phyloP scores from a whole-genome alignment of 495 filamentous ascomycete species.

The Amniculicola lignicola region DNA sequence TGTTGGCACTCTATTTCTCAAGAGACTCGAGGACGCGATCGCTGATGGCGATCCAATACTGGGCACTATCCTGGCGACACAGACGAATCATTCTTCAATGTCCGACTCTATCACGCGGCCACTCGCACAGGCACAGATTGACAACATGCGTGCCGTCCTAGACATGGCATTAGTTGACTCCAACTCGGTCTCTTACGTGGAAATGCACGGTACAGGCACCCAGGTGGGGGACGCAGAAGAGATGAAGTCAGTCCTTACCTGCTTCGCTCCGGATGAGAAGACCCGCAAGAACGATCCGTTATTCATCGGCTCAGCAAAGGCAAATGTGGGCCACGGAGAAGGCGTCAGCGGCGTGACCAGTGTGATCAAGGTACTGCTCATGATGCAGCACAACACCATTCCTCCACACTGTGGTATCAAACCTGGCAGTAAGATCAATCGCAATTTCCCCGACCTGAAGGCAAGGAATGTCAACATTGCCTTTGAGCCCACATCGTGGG shows the following conservation, averaged over 20 bases:
- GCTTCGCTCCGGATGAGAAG: slow-evolving; percentile 29
- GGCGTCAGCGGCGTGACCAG: slow-evolving; percentile 38
- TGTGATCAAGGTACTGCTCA: slow-evolving; percentile 43
- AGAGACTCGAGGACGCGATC: slow-evolving; percentile 35
- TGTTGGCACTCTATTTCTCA: slow-evolving; percentile 38
- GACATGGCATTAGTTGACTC: slow-evolving; percentile 24
- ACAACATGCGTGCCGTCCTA: slow-evolving; percentile 31
- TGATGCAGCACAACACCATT: slow-evolving; percentile 27
- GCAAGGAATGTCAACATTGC: slow-evolving; percentile 33
- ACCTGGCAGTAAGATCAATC: slow-evolving; percentile 17
- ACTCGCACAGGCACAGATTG: slow-evolving; percentile 33
- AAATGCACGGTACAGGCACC: slow-evolving; percentile 47
- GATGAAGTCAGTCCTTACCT: slow-evolving; percentile 38
- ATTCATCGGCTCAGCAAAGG: slow-evolving; percentile 38
- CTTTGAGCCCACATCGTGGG: background rate
- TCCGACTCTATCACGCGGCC: slow-evolving; percentile 44
- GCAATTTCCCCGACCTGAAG: slow-evolving; percentile 9
- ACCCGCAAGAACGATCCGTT: slow-evolving; percentile 12
- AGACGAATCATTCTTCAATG: slow-evolving; percentile 41
- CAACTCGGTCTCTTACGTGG: slow-evolving; percentile 37
- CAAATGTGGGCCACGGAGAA: slow-evolving; percentile 42
- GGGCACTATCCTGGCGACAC: slow-evolving; percentile 35
- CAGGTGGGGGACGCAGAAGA: slow-evolving; percentile 43
- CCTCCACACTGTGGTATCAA: slow-evolving; percentile 24
- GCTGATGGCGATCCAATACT: slow-evolving; percentile 40